Percentiles rank a stretch among this genome's conserved stretches.
phyloP scores from a whole-genome alignment of 2,329 filamentous ascomycete genomes.

The Scytalidium lignicola region DNA sequence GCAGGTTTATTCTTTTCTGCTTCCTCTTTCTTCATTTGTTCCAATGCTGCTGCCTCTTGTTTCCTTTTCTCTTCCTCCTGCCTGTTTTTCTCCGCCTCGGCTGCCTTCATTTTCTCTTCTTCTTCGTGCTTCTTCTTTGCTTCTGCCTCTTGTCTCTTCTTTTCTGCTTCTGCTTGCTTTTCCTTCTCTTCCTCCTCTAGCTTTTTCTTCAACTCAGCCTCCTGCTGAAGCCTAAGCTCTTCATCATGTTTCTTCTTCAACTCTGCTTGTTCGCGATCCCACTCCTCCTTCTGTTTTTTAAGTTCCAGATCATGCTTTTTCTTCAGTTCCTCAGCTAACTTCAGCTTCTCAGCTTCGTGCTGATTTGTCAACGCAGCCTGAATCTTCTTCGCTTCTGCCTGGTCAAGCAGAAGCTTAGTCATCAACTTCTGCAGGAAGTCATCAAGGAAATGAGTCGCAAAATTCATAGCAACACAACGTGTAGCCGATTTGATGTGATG shows the following conservation, averaged over 20 bases:
- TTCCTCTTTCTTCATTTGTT: constrained; percentile 12
- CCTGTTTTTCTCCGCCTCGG: too few species aligned
- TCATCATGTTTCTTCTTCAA: constrained; percentile 32
- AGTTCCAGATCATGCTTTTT: constrained; percentile 34
- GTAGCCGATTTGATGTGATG: too few species aligned
- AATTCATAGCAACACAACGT: too few species aligned
- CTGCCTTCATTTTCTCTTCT: too few species aligned
- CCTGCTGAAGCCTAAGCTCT: constrained; percentile 22
- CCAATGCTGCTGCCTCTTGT: constrained; percentile 9
- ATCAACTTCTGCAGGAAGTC: too few species aligned
- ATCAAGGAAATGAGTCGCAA: too few species aligned
- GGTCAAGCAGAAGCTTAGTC: too few species aligned
- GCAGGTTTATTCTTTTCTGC: constrained; percentile 33
- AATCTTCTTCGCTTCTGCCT: too few species aligned
- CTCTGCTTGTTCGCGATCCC: constrained; percentile 1
- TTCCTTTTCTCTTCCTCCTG: constrained; percentile 11
- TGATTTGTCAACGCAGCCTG: too few species aligned
- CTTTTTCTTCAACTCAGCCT: constrained; percentile 8
- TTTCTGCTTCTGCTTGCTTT: constrained; percentile 8
- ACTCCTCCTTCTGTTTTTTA: constrained; percentile 14
- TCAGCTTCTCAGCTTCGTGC: too few species aligned
- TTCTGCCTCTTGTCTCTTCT: constrained; percentile 8
- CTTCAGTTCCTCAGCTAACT: constrained; percentile 28
- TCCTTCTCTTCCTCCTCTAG: constrained; percentile 18
- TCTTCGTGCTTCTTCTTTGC: too few species aligned